Base-by-base conservation (phyloP, 176 grass and related monocot genomes). In the Otatea glauca region DNA sequence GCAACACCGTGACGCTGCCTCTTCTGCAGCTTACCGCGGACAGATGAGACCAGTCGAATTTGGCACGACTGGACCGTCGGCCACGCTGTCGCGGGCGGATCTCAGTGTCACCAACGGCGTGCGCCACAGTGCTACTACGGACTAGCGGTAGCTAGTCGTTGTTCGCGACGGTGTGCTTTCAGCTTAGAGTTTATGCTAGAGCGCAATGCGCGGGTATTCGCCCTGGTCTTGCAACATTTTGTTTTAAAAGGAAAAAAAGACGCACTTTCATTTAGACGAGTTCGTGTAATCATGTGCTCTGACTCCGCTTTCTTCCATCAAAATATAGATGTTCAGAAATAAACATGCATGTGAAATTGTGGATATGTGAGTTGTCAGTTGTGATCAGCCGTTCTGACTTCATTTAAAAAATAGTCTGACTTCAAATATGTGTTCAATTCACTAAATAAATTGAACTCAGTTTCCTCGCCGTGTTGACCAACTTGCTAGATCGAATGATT, bases 71-170 rank as follows among this genome's bases (percentile, higher is more conserved):
- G 50, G 50, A 21, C 54, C 72, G 79, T 71, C 65, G 86, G 79
- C 80, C 34, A 54, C 53, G 80, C 72, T 38, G 64, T 44, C 85
- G 69, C 77, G 7, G 34, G n/a, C 58, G 76, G 68, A 55, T 87
- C 68, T 35, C 23, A 49, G 39, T 2, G 15, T 5, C 61, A 14
- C 21, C 65, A 20, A 27, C 9, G 20, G 20, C 58, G 81, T 59
- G 49, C 74, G 51, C n/a, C 24, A 78, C 42, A 83, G 23, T 48
- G 35, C 1, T 6, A 2, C 60, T 6, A 6, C 24, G 24, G 4
- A 15, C 24, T 4, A 45, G 7, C 39, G 39, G 39, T 24, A 29
- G 21, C 9, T 20, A 51, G 48, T 54, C 8, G 71, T 35, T 20
- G 71, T 47, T 49, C 49, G 6, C 15, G 47, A 35, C 24, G 23